phyloP scores from a whole-genome alignment of 257 asterid genomes.

The Przewalskia tangutica region DNA sequence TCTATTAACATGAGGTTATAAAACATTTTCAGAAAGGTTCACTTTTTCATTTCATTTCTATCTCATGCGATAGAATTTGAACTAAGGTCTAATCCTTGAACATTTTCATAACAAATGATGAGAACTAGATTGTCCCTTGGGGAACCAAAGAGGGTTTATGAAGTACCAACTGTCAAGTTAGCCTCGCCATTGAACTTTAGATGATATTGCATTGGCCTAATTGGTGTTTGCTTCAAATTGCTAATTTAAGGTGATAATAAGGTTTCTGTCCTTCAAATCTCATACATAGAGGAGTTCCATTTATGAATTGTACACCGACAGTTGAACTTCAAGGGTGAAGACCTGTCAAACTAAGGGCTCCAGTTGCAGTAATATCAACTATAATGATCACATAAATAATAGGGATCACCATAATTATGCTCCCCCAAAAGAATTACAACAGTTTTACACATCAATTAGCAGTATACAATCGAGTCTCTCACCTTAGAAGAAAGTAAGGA shows the following conservation, averaged over 20 bases:
- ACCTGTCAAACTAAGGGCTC: background rate
- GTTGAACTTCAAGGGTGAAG: background rate
- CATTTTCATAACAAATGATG: no score
- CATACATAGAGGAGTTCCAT: background rate
- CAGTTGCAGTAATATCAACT: background rate
- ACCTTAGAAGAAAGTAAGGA: constrained; percentile 68
- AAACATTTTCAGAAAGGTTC: no score
- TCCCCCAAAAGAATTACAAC: background rate
- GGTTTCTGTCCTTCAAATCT: background rate
- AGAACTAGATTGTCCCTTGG: no score
- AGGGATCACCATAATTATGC: background rate
- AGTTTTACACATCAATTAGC: background rate
- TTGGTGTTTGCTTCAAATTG: background rate
- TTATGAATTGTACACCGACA: background rate
- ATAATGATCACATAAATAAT: background rate
- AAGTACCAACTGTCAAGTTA: background rate
- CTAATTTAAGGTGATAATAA: background rate
- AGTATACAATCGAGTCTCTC: constrained; percentile 6
- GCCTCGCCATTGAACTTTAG: background rate
- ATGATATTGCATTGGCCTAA: background rate
- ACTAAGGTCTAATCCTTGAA: no score
- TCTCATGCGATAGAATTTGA: no score
- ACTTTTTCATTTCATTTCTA: no score
- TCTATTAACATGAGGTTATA: no score
- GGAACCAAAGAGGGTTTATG: background rate